phyloP scores from a whole-genome alignment of 169 alveolate species.

The Eimeria sp. region DNA sequence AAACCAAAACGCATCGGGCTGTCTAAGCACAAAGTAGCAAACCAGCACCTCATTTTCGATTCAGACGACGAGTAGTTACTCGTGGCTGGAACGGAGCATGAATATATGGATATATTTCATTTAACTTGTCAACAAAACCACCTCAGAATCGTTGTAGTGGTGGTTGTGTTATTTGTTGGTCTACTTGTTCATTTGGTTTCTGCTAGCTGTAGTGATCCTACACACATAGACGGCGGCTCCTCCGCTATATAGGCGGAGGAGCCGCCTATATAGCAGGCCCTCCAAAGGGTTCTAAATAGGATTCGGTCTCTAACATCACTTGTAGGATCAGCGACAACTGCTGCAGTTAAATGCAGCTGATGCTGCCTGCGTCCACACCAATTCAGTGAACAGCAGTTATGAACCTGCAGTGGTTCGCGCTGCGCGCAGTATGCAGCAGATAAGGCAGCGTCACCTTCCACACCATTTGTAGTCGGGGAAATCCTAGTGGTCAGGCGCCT shows the following conservation, averaged over 20 bases:
- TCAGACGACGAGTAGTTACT: slow-evolving; percentile 38
- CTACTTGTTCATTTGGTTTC: not conserved
- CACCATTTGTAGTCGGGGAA: not conserved
- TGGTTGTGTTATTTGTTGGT: not conserved
- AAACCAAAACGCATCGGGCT: slow-evolving; percentile 41
- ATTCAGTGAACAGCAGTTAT: not conserved
- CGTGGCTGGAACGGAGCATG: not conserved
- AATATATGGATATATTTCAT: not conserved
- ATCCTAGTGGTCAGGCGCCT: not conserved
- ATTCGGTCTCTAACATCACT: not conserved
- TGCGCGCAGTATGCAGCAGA: not conserved
- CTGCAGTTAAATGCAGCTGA: not conserved
- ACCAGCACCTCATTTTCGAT: slow-evolving; percentile 59
- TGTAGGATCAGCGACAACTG: not conserved
- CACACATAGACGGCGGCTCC: no score
- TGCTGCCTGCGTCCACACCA: not conserved
- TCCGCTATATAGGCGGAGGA: no score
- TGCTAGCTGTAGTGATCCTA: not conserved
- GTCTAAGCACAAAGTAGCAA: slow-evolving; percentile 50
- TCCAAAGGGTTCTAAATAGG: not conserved
- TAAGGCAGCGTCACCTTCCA: not conserved
- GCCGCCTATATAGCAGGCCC: not conserved
- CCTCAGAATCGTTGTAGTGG: not conserved
- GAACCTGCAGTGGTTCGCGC: not conserved
- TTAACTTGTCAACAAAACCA: not conserved